These are phyloP conservation scores for Roridomyces roridus DNA, from an alignment of 768 basidiomycete genomes.

Conservation along the genomic window DNA sequence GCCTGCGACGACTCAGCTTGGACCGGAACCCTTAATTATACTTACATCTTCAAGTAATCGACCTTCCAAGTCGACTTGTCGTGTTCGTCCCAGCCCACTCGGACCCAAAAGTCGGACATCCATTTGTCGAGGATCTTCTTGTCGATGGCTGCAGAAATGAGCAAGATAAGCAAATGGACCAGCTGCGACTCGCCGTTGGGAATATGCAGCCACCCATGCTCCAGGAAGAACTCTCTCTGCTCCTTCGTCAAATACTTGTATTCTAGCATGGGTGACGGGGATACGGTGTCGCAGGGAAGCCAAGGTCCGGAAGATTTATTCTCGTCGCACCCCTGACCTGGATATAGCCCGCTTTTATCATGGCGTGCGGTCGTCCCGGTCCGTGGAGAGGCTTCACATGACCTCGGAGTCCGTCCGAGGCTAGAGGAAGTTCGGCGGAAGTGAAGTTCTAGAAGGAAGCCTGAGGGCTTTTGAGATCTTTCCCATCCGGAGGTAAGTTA, in stretches of 20 bases:
- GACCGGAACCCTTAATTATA: no score
- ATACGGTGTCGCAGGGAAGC: slow-evolving; percentile 13
- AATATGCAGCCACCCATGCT: slow-evolving; percentile 20
- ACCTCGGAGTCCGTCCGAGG: no score
- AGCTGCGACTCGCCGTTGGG: slow-evolving; percentile 11
- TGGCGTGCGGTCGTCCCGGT: no score
- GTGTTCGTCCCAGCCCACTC: slow-evolving; percentile 19
- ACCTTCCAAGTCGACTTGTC: slow-evolving; percentile 21
- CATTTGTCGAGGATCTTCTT: slow-evolving; percentile 21
- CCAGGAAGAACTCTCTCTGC: slow-evolving; percentile 21
- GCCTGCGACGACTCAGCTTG: no score
- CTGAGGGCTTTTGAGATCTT: no score
- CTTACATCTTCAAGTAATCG: slow-evolving; percentile 20
- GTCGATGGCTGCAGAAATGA: slow-evolving; percentile 12
- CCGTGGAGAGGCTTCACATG: no score
- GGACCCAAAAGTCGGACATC: slow-evolving; percentile 21
- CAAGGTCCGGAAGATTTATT: no score
- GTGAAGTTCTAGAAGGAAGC: no score
- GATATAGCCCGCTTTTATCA: no score
- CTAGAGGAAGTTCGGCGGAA: no score
- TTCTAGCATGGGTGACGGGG: slow-evolving; percentile 16
- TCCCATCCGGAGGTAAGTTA: no score
- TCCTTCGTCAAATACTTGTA: slow-evolving; percentile 18
- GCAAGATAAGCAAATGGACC: slow-evolving; percentile 7
- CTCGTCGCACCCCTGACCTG: no score